Evolutionary conservation across 495 filamentous ascomycete species (phyloP), one percentile per base, ranked within the genome.

Genomic region (Aspergillus diversus): DNA sequence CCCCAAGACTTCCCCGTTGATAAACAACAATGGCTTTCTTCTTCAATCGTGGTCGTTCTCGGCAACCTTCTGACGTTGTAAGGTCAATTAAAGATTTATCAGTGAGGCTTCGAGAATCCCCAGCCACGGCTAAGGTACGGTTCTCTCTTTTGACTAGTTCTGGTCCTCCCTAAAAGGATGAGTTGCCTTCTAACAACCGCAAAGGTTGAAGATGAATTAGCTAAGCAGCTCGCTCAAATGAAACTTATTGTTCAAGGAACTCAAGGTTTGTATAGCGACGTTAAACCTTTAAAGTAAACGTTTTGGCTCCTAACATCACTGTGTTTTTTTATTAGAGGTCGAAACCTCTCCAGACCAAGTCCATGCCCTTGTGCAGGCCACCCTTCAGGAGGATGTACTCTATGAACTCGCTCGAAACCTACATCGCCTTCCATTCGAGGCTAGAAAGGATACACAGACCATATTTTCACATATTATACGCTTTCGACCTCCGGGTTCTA

Each of bases 381-480:
- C 96, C 42, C 88, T 97, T 65, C 84, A 92, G 67, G 92, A 96
- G 77, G 92, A 97, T 73, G 80, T 99, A 27, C 85, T 98, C 39
- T 90, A 89, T 67, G 80, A 90, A 35, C 87, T 99, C 42, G 90
- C 93, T 33, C 82, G 84, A 50, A 86, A 87, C 71, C 88, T 99
- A 53, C 85, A 90, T 73, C 82, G 88, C 33, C 86, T 98, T 6
- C 91, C 94, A 6, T 99, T 99, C 81, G 96, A 99, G 80, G 89
- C 92, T 32, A 86, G 90, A 69, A 96, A 96, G 77, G 92, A 96
- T 69, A 88, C 89, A 8, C 91, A 97, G 72, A 89, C 90, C 67
- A 93, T 97, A 69, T 90, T 96, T 81, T 94, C 90, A 11, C 90
- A 92, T 76, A 86, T 91, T 55, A 87, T 97, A 71, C 90, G 92